Base-by-base conservation (phyloP, 164 flowering plant genomes). In the Nelumbo lutea region DNA sequence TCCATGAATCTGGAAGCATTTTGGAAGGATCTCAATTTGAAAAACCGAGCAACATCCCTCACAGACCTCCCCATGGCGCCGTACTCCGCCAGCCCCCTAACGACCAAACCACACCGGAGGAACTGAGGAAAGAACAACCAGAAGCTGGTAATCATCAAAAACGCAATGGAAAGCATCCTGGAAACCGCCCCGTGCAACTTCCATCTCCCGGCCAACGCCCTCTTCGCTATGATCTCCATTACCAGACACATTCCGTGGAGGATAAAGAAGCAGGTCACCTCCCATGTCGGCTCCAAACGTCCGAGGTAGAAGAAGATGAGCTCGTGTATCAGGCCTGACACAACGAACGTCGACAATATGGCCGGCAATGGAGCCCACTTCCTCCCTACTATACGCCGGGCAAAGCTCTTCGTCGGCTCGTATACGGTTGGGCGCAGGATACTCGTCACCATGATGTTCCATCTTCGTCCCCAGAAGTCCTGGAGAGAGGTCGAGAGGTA, bases 321-420 rank as follows among this genome's bases (percentile, higher is more conserved):
- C 79, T 87, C 92, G 62, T 87, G 92, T 85, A 86, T 82, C 1
- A 84, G 45, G 0, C 87, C 91, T 0, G 91, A 87, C 9, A 83
- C 85, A 0, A 62, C 7, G 39, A 85, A 84, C 0, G 87, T 60
- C 0, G 81, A 83, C 9, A 83, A 2, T 6, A 67, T 48, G 0
- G 82, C 83, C 2, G 60, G 56, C 5, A 64, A 4, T 1, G 3
- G 50, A 43, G 79, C 76, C 77, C 76, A 72, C 50, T 2, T 50
- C 4, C 55, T 52, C n/a, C 83, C 80, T 3, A 79, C 1, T 0
- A 69, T 1, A 7, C 44, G 51, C 3, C 15, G 10, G 2, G 27
- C 39, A 0, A 66, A 3, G 8, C 9, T 38, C 4, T 73, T 68
- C 0, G 71, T 38, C 8, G 88, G 88, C 1, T 45, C 40, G 67